Evolutionary conservation across 2,329 filamentous ascomycete species (phyloP).

Genomic region (Pyricularia grisea): DNA sequence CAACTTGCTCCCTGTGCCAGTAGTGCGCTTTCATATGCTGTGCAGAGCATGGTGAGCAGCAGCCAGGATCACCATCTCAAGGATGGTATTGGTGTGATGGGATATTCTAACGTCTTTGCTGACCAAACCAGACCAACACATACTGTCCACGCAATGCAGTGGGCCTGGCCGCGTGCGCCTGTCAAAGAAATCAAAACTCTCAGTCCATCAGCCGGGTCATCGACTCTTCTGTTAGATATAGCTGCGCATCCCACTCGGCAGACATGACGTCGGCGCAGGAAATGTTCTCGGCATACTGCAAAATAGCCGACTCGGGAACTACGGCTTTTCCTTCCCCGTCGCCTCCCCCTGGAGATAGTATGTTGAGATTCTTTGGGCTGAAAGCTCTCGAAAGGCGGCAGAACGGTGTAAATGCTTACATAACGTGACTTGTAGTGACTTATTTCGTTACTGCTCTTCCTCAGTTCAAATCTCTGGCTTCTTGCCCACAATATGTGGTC

Average conservation of each 20-base stretch:
- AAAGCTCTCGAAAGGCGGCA: not conserved
- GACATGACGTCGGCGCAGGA: constrained; percentile 38
- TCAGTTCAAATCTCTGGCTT: constrained; percentile 31
- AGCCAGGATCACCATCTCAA: not conserved
- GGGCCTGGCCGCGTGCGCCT: constrained; percentile 38
- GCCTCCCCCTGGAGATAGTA: constrained; percentile 41
- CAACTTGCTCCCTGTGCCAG: constrained; percentile 34
- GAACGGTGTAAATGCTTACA: not conserved
- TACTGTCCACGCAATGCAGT: constrained; percentile 17
- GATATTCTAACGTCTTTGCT: constrained; percentile 11
- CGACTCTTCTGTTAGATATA: constrained; percentile 29
- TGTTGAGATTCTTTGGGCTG: constrained; percentile 12
- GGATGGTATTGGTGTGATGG: too few species aligned
- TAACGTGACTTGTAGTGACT: constrained; percentile 27
- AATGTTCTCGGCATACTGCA: constrained; percentile 43
- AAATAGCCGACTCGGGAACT: constrained; percentile 34
- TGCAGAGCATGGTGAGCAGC: constrained; percentile 22
- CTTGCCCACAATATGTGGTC: constrained; percentile 34
- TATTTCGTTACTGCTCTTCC: constrained; percentile 45
- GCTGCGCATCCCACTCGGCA: constrained; percentile 35
- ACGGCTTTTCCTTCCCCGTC: constrained; percentile 35
- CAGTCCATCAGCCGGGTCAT: constrained; percentile 30
- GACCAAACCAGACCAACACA: constrained; percentile 9
- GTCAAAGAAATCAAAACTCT: constrained; percentile 39
- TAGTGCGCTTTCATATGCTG: constrained; percentile 25